Evolutionary conservation across 2,329 filamentous ascomycete species (phyloP).

Genomic region (Cytospora schulzeri): DNA sequence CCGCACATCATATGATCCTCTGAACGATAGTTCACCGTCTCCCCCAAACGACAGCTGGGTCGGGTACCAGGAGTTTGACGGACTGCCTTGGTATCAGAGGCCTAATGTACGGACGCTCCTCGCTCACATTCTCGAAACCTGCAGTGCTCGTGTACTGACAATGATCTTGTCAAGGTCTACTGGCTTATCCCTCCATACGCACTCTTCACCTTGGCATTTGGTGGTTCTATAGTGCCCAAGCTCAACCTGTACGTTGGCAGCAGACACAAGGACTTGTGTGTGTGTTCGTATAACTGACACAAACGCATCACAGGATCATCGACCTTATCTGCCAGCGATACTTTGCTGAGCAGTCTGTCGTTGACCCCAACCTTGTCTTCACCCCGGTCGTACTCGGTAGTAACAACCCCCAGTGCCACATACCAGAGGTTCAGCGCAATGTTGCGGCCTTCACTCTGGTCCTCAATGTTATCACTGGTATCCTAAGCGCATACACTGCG

Average conservation of each 20-base stretch:
- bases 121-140: constrained; percentile 43
- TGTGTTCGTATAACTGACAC: constrained; percentile 14
- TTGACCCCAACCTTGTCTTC: constrained; percentile 62
- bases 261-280: not conserved
- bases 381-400: constrained; percentile 66
- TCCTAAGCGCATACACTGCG: constrained; percentile 77
- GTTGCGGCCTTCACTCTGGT: constrained; percentile 80
- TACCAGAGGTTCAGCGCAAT: constrained; percentile 74
- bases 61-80: constrained; percentile 59
- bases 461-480: constrained; percentile 72
- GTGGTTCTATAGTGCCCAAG: constrained; percentile 82
- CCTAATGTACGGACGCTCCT: constrained; percentile 63
- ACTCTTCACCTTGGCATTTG: constrained; percentile 82
- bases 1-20: constrained; percentile 27
- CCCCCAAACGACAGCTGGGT: constrained; percentile 45
- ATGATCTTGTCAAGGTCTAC: constrained; percentile 61
- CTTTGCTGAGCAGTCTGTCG: constrained; percentile 65
- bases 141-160: constrained; percentile 1
- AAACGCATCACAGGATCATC: constrained; percentile 59
- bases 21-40: constrained; percentile 24
- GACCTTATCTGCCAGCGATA: constrained; percentile 83
- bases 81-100: constrained; percentile 62
- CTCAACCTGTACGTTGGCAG: constrained; percentile 66
- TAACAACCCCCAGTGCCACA: constrained; percentile 78
- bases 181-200: constrained; percentile 84